phyloP scores from a whole-genome alignment of 768 basidiomycete genomes.

The Boletus fagicola region DNA sequence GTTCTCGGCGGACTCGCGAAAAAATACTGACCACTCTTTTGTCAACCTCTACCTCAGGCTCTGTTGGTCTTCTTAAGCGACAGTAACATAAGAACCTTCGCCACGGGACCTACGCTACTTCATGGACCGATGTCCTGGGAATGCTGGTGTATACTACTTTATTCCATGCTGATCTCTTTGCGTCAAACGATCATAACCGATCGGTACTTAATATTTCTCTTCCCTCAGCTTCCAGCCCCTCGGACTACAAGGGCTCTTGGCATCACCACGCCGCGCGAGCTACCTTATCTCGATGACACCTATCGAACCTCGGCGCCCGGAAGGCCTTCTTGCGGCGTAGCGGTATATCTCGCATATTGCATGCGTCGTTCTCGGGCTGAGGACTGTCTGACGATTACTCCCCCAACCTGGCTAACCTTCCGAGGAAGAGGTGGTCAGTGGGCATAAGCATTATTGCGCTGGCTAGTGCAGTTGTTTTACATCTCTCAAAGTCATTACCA shows the following conservation, averaged over 20 bases:
- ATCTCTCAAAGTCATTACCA: slow-evolving; percentile 76
- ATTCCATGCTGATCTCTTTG: slow-evolving; percentile 60
- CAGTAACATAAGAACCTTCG: slow-evolving; percentile 53
- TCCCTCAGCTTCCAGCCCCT: neutral
- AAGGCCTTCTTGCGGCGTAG: slow-evolving; percentile 47
- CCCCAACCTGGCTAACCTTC: slow-evolving; percentile 33
- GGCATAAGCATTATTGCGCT: slow-evolving; percentile 54
- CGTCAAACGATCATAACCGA: slow-evolving; percentile 76
- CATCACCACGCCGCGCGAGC: slow-evolving; percentile 73
- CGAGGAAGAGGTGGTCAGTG: slow-evolving; percentile 44
- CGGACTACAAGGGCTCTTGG: neutral
- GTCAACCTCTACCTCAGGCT: slow-evolving; percentile 53
- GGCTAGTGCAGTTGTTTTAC: slow-evolving; percentile 57
- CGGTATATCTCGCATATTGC: slow-evolving; percentile 40
- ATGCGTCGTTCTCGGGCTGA: slow-evolving; percentile 43
- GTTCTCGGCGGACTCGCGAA: slow-evolving; percentile 11
- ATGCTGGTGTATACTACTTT: slow-evolving; percentile 63
- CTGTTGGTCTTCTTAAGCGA: slow-evolving; percentile 59
- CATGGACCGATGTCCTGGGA: slow-evolving; percentile 57
- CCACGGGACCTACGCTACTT: slow-evolving; percentile 64
- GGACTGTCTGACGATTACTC: slow-evolving; percentile 48
- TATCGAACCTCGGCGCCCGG: slow-evolving; percentile 78
- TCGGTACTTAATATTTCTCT: slow-evolving; percentile 45
- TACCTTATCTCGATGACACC: slow-evolving; percentile 72
- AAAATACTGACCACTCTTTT: slow-evolving; percentile 43